These are phyloP conservation scores for Calonectria hawksworthii DNA, from an alignment of 2,329 filamentous ascomycete genomes.

Conservation along the genomic window DNA sequence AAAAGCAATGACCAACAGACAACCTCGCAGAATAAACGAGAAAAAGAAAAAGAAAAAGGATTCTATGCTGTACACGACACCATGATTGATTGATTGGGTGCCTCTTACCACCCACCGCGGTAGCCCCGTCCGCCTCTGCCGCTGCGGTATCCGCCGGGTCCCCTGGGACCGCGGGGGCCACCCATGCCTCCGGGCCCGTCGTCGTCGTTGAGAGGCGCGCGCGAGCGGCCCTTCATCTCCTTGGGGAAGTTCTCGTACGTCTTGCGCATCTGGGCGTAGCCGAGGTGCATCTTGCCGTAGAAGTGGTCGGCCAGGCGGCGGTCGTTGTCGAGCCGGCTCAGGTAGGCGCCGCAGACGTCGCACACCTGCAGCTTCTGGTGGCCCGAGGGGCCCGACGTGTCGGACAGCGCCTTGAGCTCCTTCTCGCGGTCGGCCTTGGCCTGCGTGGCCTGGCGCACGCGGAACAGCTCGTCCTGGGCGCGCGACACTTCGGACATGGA, in stretches of 20 bases:
- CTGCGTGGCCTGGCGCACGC: conserved; percentile 83
- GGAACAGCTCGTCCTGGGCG: conserved; percentile 90
- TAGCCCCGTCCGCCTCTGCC: conserved; percentile 65
- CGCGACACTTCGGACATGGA: conserved; percentile 85
- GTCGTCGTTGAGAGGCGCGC: conserved; percentile 68
- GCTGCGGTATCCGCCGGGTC: conserved; percentile 55
- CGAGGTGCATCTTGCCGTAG: conserved; percentile 99
- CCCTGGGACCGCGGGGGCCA: conserved; percentile 66
- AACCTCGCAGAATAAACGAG: not conserved
- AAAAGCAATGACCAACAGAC: conserved; percentile 21
- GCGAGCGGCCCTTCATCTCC: conserved; percentile 82
- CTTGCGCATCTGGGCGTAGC: conserved; percentile 98
- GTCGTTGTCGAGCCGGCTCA: conserved; percentile 94
- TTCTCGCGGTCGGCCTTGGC: conserved; percentile 87
- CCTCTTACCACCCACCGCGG: conserved; percentile 61
- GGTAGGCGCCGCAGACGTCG: conserved; percentile 97
- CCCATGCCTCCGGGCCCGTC: conserved; percentile 68
- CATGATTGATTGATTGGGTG: not conserved
- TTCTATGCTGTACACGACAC: conserved; percentile 1
- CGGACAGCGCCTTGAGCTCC: conserved; percentile 90
- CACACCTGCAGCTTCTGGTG: conserved; percentile 99
- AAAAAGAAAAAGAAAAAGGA: not conserved
- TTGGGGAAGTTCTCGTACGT: conserved; percentile 89
- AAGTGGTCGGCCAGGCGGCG: conserved; percentile 95
- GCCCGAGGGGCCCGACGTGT: conserved; percentile 92